Conservation (phyloP, 768 basidiomycete genomes). For the Hygrocybe punicea region DNA sequence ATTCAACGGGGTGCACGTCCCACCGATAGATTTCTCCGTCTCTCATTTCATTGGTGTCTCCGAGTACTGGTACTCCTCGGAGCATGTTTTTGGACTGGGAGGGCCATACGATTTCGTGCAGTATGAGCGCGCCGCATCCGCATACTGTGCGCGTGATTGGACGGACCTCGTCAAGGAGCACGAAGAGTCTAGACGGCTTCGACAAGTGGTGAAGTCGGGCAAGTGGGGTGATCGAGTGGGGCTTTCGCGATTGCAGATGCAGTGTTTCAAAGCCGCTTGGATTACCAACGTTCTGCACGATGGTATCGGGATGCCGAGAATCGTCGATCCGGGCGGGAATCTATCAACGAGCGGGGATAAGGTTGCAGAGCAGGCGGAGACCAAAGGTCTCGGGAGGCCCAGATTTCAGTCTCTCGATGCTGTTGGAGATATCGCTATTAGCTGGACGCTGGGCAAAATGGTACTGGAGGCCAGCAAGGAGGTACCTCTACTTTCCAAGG, state of each 20-base stretch:
- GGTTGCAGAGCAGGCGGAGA: conserved; percentile 69
- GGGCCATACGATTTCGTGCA: conserved; percentile 95
- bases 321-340: conserved; percentile 84
- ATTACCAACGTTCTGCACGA: conserved; percentile 93
- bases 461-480: conserved; percentile 94
- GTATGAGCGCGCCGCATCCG: conserved; percentile 87
- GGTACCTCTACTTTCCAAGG: conserved; percentile 48
- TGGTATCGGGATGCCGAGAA: conserved; percentile 90
- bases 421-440: conserved; percentile 91
- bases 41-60: conserved; percentile 96
- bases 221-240: conserved; percentile 76
- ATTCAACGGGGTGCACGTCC: conserved; percentile 92
- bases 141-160: conserved; percentile 85
- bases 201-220: conserved; percentile 58
- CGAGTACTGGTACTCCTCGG: conserved; percentile 99
- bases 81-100: conserved; percentile 92
- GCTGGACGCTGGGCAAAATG: conserved; percentile 99
- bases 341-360: conserved; percentile 63
- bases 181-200: conserved; percentile 50
- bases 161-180: conserved; percentile 67
- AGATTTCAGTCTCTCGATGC: conserved; percentile 91
- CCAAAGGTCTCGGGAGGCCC: conserved; percentile 78
- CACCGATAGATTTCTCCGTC: conserved; percentile 88
- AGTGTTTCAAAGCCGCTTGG: conserved; percentile 99
- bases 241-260: conserved; percentile 84